Conservation (phyloP, 352 stramenopile genomes). For the Phytophthora ramorum region DNA sequence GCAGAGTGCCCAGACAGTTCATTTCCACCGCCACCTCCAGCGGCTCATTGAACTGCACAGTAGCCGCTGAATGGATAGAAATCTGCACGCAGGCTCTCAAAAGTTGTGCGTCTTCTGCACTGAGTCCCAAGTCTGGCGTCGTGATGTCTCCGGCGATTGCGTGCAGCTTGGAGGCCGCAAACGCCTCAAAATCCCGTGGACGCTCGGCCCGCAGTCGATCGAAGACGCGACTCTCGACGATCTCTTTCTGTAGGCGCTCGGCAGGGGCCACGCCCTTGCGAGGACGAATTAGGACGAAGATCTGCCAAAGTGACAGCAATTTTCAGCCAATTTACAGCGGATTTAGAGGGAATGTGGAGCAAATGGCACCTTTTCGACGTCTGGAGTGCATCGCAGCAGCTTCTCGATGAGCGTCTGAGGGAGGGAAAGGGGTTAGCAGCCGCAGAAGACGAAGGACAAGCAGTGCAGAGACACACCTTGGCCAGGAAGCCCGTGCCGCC, state of each 20-base stretch:
- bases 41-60: slow-evolving; percentile 87
- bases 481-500: slow-evolving; percentile 88
- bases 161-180: slow-evolving; percentile 62
- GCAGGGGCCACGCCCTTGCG: slow-evolving; percentile 69
- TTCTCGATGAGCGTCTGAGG: slow-evolving; percentile 82
- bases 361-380: slow-evolving; percentile 54
- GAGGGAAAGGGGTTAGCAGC: slow-evolving; percentile 7
- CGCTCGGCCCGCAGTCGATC: slow-evolving; percentile 67
- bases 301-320: slow-evolving; percentile 16
- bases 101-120: slow-evolving; percentile 44
- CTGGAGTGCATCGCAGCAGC: slow-evolving; percentile 67
- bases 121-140: slow-evolving; percentile 65
- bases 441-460: neutral
- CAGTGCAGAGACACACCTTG: slow-evolving; percentile 49
- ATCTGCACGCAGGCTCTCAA: slow-evolving; percentile 62
- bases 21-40: slow-evolving; percentile 89
- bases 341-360: neutral
- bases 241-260: slow-evolving; percentile 74
- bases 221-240: slow-evolving; percentile 80
- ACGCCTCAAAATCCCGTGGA: slow-evolving; percentile 52
- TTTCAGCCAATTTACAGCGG: neutral
- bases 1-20: slow-evolving; percentile 78
- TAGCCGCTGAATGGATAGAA: slow-evolving; percentile 87
- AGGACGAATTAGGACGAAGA: slow-evolving; percentile 82
- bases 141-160: slow-evolving; percentile 80